These are phyloP conservation scores for Emydomyces testavorans DNA, from an alignment of 2,329 filamentous ascomycete genomes.

Conservation along the genomic window DNA sequence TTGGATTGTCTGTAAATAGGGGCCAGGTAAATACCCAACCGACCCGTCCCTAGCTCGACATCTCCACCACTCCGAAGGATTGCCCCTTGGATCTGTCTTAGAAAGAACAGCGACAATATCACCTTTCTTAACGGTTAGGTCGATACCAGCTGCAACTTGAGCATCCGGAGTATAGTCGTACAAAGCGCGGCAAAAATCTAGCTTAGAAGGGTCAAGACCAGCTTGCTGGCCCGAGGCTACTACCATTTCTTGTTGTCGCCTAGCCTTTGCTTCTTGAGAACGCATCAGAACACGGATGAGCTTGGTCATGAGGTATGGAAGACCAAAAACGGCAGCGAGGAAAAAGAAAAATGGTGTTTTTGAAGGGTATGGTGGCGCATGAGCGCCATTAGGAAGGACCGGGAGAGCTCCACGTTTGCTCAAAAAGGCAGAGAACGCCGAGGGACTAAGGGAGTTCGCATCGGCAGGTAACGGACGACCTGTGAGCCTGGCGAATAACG, in stretches of 20 bases:
- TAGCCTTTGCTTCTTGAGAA: conserved; percentile 67
- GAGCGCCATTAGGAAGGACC: conserved; percentile 53
- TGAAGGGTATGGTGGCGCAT: conserved; percentile 60
- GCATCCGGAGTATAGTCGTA: conserved; percentile 86
- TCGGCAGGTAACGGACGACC: conserved; percentile 82
- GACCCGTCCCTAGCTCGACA: conserved; percentile 82
- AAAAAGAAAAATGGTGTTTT: conserved; percentile 97
- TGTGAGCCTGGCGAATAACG: conserved; percentile 80
- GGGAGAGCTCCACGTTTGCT: conserved; percentile 45
- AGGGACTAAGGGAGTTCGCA: conserved; percentile 73
- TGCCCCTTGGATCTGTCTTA: conserved; percentile 84
- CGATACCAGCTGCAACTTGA: conserved; percentile 55
- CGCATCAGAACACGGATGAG: conserved; percentile 75
- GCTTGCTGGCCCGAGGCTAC: conserved; percentile 36
- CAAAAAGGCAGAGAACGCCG: conserved; percentile 82
- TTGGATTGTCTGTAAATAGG: conserved; percentile 72
- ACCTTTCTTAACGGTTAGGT: conserved; percentile 85
- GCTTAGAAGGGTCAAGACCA: conserved; percentile 68
- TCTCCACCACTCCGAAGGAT: conserved; percentile 92
- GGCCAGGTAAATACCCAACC: conserved; percentile 81
- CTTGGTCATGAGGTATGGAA: conserved; percentile 95
- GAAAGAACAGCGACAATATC: conserved; percentile 88
- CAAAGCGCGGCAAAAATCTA: conserved; percentile 89
- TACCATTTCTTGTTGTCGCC: conserved; percentile 39
- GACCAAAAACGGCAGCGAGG: conserved; percentile 80